Evolutionary conservation across 495 filamentous ascomycete species (phyloP), one percentile per base, ranked within the genome.

Genomic region (Rhizodiscina lignyota): DNA sequence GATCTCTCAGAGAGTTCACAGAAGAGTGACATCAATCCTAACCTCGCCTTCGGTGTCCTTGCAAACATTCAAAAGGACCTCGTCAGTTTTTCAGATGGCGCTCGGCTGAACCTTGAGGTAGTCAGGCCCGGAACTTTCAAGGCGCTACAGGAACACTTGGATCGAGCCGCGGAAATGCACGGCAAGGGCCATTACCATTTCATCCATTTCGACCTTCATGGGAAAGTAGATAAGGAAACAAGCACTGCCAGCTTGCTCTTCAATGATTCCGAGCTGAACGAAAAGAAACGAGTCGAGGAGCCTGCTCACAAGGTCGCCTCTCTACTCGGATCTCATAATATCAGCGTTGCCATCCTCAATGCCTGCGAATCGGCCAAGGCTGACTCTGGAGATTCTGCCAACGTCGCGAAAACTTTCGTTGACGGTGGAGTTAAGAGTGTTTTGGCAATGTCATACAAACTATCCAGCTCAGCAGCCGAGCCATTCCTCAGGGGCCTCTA

Each of bases 121-220:
- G 30, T 33, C 6, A 6, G 30, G 16, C 30, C 30, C 11, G 30
- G 30, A 18, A 33, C 11, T 33, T 33, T 33, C 10, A 33, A 8
- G 16, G 6, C 11, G 6, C 16, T 33, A 6, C 6, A 33, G 17
- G 8, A 33, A 15, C 30, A 33, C 16, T 18, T 33, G 11, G 6
- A 33, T 6, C 30, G 30, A 10, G 8, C 30, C 16, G 8, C 6
- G 16, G 30, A 12, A 6, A 33, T 33, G 6, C 30, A 33, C 16
- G 30, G 30, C 10, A 17, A 6, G 11, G 16, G 16, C 16, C 16
- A 33, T 17, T 33, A n/a, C 16, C 30, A 33, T 15, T 6, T 33
- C 30, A 17, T 33, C 16, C 30, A 33, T 33, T 33, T 33, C 17
- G 30, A 33, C 30, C 30, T 33, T 15, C 30, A 33, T 18, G 30